Conservation (phyloP, 2,329 filamentous ascomycete genomes). For the Furcasterigmium furcatum region DNA sequence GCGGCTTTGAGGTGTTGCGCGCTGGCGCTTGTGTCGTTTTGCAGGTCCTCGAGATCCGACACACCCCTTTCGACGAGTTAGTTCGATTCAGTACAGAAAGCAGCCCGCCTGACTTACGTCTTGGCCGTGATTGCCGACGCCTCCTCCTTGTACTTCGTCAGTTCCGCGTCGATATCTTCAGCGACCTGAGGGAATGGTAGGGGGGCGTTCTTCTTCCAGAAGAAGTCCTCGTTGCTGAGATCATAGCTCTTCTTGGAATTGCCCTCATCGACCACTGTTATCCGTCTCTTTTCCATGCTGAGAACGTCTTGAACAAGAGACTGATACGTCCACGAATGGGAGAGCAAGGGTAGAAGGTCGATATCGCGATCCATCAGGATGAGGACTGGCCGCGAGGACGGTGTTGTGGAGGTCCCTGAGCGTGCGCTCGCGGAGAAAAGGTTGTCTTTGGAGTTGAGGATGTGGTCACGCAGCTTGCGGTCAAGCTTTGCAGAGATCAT, state of each 20-base stretch:
- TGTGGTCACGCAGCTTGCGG: slow-evolving; percentile 91
- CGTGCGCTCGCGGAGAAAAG: slow-evolving; percentile 72
- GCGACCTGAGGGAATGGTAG: slow-evolving; percentile 93
- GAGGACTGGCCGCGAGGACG: slow-evolving; percentile 79
- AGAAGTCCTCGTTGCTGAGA: slow-evolving; percentile 85
- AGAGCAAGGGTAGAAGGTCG: slow-evolving; percentile 96
- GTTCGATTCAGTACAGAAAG: neutral
- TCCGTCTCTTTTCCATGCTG: slow-evolving; percentile 73
- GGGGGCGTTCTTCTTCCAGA: slow-evolving; percentile 91
- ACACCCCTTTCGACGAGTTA: slow-evolving; percentile 51
- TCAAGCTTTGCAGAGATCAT: slow-evolving; percentile 93
- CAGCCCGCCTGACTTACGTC: slow-evolving; percentile 41
- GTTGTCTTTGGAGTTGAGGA: slow-evolving; percentile 97
- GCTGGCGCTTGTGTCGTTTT: slow-evolving; percentile 83
- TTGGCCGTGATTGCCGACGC: slow-evolving; percentile 92
- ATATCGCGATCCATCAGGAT: slow-evolving; percentile 94
- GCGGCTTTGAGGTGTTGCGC: slow-evolving; percentile 95
- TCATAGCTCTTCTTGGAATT: slow-evolving; percentile 89
- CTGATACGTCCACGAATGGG: slow-evolving; percentile 82
- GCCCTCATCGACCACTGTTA: slow-evolving; percentile 81
- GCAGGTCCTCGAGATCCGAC: slow-evolving; percentile 86
- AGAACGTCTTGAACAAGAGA: slow-evolving; percentile 70
- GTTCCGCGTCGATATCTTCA: slow-evolving; percentile 90
- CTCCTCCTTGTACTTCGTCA: slow-evolving; percentile 94
- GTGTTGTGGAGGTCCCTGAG: slow-evolving; percentile 55